Evolutionary conservation across 768 basidiomycete genomes (phyloP).

Genomic region (Asterophora lycoperdoides): DNA sequence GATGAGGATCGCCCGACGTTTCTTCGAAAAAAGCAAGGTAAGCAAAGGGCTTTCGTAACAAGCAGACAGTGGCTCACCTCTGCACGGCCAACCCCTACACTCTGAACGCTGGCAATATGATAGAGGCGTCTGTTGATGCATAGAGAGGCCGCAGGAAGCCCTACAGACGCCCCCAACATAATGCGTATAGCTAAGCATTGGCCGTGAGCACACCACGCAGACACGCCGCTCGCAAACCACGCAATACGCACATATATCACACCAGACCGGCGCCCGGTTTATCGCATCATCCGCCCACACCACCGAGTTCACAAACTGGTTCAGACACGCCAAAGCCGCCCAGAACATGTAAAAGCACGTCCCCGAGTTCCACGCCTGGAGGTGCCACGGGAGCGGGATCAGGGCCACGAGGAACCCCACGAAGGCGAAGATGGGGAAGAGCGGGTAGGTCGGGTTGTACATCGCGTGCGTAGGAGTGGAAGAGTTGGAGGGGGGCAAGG

Average conservation of each 20-base stretch:
- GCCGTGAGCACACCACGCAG: too few relatives aligned
- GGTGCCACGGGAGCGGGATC: conserved; percentile 53
- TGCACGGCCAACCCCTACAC: neutral
- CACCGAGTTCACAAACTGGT: conserved; percentile 47
- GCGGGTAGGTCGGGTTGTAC: conserved; percentile 26
- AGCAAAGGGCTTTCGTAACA: neutral
- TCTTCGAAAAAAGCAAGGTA: neutral
- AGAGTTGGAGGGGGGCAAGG: too few relatives aligned
- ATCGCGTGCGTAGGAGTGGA: neutral
- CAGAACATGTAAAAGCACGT: conserved; percentile 46
- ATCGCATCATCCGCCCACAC: conserved; percentile 43
- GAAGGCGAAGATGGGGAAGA: conserved; percentile 39
- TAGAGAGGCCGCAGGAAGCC: conserved; percentile 3
- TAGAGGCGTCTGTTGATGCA: conserved; percentile 10
- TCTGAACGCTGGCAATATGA: conserved; percentile 1
- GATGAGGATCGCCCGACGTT: conserved; percentile 28
- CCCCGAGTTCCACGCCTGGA: conserved; percentile 46
- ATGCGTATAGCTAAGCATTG: conserved; percentile 1
- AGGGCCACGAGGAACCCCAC: conserved; percentile 40
- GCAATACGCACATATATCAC: conserved; percentile 64
- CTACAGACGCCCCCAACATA: conserved; percentile 5
- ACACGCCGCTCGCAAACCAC: too few relatives aligned
- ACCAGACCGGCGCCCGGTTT: conserved; percentile 51
- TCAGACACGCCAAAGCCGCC: conserved; percentile 36
- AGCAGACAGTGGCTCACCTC: conserved; percentile 2